Conservation (phyloP, 2,329 filamentous ascomycete genomes). For the Cladosporium sphaerospermum region DNA sequence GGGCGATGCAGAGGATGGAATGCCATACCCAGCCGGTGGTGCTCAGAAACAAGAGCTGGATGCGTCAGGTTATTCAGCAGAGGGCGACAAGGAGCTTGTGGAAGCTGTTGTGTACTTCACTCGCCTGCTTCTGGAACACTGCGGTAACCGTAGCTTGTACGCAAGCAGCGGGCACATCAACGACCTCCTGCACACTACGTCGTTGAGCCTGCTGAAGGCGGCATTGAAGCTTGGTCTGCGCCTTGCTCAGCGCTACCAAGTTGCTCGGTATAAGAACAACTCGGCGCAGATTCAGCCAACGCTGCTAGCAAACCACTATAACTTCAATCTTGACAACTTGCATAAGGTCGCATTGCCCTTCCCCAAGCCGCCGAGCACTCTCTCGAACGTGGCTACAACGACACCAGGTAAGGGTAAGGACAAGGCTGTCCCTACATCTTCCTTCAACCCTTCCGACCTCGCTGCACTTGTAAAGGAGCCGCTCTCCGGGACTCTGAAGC, state of each 20-base stretch:
- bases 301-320: constrained; percentile 76
- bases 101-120: constrained; percentile 81
- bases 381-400: constrained; percentile 44
- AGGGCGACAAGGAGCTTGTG: constrained; percentile 76
- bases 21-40: constrained; percentile 19
- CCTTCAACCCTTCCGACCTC: constrained; percentile 77
- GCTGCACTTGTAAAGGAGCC: constrained; percentile 61
- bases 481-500: constrained; percentile 49
- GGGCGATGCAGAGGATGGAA: constrained; percentile 46
- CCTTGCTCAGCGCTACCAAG: constrained; percentile 87
- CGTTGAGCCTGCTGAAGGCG: constrained; percentile 67
- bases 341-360: constrained; percentile 80
- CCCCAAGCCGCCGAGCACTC: constrained; percentile 53
- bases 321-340: constrained; percentile 67
- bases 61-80: constrained; percentile 54
- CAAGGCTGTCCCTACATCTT: constrained; percentile 49
- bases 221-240: constrained; percentile 77
- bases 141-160: constrained; percentile 93
- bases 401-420: constrained; percentile 71
- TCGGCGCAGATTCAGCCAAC: constrained; percentile 57
- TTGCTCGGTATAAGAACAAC: constrained; percentile 63
- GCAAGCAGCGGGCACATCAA: constrained; percentile 87
- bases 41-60: constrained; percentile 27
- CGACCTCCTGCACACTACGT: constrained; percentile 81
- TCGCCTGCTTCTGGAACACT: constrained; percentile 81